Evolutionary conservation across 2,329 filamentous ascomycete species (phyloP).

Genomic region (Ophiostoma angusticollis): DNA sequence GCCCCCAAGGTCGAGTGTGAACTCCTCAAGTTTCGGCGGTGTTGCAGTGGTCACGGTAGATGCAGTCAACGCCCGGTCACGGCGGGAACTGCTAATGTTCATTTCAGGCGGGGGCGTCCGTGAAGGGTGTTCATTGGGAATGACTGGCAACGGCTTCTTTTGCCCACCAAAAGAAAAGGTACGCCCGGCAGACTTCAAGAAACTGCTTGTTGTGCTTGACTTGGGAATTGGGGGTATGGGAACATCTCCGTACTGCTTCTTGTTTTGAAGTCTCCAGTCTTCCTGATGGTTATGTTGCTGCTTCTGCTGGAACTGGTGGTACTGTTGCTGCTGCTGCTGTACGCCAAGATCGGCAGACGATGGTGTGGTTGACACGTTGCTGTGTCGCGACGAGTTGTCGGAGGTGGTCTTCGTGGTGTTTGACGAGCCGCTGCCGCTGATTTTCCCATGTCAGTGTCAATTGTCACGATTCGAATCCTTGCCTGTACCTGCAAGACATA

Average conservation of each 20-base stretch:
- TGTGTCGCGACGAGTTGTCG: slow-evolving; percentile 49
- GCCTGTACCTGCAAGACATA: too few relatives aligned
- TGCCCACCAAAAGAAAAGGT: slow-evolving; percentile 48
- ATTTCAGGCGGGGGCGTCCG: slow-evolving; percentile 9
- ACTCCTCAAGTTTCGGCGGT: slow-evolving; percentile 35
- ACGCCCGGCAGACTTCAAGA: slow-evolving; percentile 42
- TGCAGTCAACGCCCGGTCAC: slow-evolving; percentile 38
- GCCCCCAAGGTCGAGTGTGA: slow-evolving; percentile 40
- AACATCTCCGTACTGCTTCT: slow-evolving; percentile 27
- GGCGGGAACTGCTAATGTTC: slow-evolving; percentile 24
- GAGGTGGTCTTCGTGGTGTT: slow-evolving; percentile 48
- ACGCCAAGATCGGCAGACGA: slow-evolving; percentile 38
- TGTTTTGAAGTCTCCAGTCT: slow-evolving; percentile 26
- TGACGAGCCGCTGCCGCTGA: slow-evolving; percentile 46
- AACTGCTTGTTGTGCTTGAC: slow-evolving; percentile 32
- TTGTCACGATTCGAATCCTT: too few relatives aligned
- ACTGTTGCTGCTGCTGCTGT: slow-evolving; percentile 14
- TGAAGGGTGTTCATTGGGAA: slow-evolving; percentile 23
- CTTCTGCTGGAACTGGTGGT: slow-evolving; percentile 4
- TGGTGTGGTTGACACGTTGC: slow-evolving; percentile 48
- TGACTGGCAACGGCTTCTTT: slow-evolving; percentile 33
- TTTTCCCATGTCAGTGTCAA: too few relatives aligned
- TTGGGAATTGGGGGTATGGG: slow-evolving; percentile 32
- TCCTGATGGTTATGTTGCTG: slow-evolving; percentile 16
- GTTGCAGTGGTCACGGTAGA: slow-evolving; percentile 43